These are phyloP conservation scores for Haplosporangium gracile DNA, from an alignment of 192 early-diverging fungal species.

Conservation along the genomic window DNA sequence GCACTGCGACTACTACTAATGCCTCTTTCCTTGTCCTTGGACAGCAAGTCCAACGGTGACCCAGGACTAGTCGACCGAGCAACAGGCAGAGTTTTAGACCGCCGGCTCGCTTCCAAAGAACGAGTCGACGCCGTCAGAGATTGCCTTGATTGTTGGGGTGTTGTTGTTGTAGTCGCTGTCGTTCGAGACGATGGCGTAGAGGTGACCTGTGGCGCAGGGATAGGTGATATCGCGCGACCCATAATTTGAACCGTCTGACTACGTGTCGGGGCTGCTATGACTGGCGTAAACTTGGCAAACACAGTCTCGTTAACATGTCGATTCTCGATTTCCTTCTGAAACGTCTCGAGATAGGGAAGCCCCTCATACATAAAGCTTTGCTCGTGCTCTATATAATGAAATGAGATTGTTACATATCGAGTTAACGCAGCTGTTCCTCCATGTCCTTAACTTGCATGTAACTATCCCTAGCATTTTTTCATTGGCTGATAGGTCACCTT, in stretches of 20 bases:
- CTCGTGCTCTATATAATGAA: constrained; percentile 6
- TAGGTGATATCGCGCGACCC: constrained; percentile 35
- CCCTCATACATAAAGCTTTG: constrained; percentile 45
- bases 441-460: not conserved
- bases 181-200: not conserved
- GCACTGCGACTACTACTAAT: not conserved
- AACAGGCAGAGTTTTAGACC: constrained; percentile 4
- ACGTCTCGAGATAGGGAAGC: constrained; percentile 18
- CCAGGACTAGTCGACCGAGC: not conserved
- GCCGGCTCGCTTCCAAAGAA: constrained; percentile 3
- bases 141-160: not conserved
- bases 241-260: constrained; percentile 51
- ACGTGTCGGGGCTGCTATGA: constrained; percentile 49
- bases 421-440: not conserved
- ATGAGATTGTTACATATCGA: not conserved
- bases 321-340: constrained; percentile 60
- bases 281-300: constrained; percentile 58
- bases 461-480: too few relatives aligned
- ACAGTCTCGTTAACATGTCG: constrained; percentile 71
- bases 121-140: not conserved
- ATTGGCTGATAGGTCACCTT: constrained; percentile 39
- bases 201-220: not conserved
- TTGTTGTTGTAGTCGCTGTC: not conserved
- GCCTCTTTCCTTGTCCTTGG: not conserved
- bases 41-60: not conserved